Base-by-base conservation (phyloP, 2,329 filamentous ascomycete species). In the Colletotrichum lini region DNA sequence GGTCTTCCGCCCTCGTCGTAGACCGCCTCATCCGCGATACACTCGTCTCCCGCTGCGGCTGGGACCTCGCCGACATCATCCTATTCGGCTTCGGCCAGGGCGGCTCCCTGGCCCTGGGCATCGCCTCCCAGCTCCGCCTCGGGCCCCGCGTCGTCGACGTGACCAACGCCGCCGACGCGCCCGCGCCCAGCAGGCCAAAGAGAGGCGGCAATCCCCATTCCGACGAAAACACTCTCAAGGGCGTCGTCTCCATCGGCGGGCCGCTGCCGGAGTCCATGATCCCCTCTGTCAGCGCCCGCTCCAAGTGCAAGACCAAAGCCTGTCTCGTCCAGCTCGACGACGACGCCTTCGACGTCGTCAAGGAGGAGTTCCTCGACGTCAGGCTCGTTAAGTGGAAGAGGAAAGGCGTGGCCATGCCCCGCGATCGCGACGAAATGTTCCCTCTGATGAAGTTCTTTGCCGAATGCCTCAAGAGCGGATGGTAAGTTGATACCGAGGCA, bases 401-500 rank as follows among this genome's bases (percentile, higher is more conserved):
- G 78, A 81, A 80, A 3, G 93, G 92, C 7, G 94, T 97, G 80
- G 88, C 88, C 1, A 98, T 98, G 95, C 94, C 95, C n/a, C 84
- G 86, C 56, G 92, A 87, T 78, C 87, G 92, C 64, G 94, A 97
- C 13, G 95, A 98, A 85, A 95, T 97, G 88, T 78, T 95, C 77
- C 95, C 95, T 0, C 88, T 98, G 72, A 98, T 98, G 94, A 90
- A 92, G 77, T 98, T 92, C 76, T 88, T 95, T 76, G 91, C 92
- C 0, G 87, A 92, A 61, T 87, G 92, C 76, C 80, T 96, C 75
- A 76, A 76, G 60, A 75, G 72, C 26, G 77, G 75, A 13, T 77
- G 77, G 75, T 72, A 56, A 40, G 52, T 30, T 12, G 7, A 21
- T 8, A 10, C 9, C 10, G 9, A 30, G 18, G 35, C 5, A 38